Conservation (phyloP, 2,329 filamentous ascomycete genomes). For the Apiospora sp. region DNA sequence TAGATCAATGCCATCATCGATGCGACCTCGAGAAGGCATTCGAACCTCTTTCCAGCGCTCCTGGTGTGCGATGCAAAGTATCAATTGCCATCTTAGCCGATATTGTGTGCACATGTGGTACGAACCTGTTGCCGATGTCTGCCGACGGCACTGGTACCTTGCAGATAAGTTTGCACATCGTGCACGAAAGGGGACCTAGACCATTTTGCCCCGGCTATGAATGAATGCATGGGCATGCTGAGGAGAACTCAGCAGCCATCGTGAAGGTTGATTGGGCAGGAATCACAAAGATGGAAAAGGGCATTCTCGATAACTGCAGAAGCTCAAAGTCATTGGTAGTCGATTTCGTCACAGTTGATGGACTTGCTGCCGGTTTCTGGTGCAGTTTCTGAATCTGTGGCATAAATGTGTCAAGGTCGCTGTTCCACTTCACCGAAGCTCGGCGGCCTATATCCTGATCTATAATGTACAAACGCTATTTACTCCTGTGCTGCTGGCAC, state of each 20-base stretch:
- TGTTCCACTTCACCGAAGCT: neutral
- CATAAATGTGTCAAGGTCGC: neutral
- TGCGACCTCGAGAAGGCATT: neutral
- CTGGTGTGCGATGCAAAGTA: neutral
- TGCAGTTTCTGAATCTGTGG: slow-evolving; percentile 6
- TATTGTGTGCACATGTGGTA: neutral
- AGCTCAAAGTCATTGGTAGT: neutral
- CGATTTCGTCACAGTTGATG: neutral
- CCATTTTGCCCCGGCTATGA: neutral
- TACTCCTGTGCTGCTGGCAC: neutral
- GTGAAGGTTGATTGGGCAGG: neutral
- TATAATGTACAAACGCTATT: slow-evolving; percentile 18
- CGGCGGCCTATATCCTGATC: slow-evolving; percentile 4
- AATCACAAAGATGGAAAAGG: neutral
- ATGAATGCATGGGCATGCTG: neutral
- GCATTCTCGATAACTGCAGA: neutral
- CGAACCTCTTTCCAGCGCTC: neutral
- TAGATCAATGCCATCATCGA: slow-evolving; percentile 17
- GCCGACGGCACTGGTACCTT: slow-evolving; percentile 9
- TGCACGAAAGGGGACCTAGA: neutral
- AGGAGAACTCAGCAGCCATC: neutral
- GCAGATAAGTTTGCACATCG: neutral
- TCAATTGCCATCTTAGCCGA: neutral
- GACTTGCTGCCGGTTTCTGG: neutral
- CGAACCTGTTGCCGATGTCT: neutral